Conservation (phyloP, 2,329 filamentous ascomycete species). For the Didymella lethalis region DNA sequence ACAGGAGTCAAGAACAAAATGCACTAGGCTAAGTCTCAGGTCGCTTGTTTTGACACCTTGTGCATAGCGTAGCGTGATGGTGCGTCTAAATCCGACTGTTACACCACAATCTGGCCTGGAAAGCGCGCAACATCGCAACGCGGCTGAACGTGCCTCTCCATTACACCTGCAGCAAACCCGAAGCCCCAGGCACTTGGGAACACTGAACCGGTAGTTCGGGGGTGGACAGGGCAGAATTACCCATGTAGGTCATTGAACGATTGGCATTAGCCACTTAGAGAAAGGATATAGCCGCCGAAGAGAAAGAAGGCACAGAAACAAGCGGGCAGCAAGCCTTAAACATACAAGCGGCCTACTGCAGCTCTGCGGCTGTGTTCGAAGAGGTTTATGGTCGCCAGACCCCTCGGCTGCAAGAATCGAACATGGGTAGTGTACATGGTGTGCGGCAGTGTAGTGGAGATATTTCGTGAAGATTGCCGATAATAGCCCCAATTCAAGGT, state of each 20-base stretch:
- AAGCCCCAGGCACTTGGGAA: conserved; percentile 9
- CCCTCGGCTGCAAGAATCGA: conserved; percentile 9
- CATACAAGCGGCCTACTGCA: conserved; percentile 7
- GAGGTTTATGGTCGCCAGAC: background rate
- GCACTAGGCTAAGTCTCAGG: conserved; percentile 3
- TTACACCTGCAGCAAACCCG: background rate
- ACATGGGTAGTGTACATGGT: conserved; percentile 8
- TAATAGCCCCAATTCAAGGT: conserved; percentile 11
- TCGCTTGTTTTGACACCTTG: conserved; percentile 10
- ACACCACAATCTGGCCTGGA: background rate
- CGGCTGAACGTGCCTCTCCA: conserved; percentile 11
- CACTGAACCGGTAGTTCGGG: conserved; percentile 12
- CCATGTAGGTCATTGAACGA: conserved; percentile 7
- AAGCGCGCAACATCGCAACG: conserved; percentile 6
- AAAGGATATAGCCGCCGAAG: conserved; percentile 18
- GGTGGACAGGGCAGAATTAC: conserved; percentile 5
- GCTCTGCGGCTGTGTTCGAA: conserved; percentile 12
- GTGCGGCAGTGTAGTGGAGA: conserved; percentile 1
- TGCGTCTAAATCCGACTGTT: conserved; percentile 4
- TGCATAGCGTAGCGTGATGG: background rate
- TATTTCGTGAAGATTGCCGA: conserved; percentile 9
- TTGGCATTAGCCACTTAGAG: conserved; percentile 18
- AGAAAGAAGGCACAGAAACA: conserved; percentile 10
- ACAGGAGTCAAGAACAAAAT: background rate
- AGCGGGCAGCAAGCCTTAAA: conserved; percentile 14